Evolutionary conservation across 2,329 filamentous ascomycete species (phyloP).

Genomic region (Aspergillus tanneri): DNA sequence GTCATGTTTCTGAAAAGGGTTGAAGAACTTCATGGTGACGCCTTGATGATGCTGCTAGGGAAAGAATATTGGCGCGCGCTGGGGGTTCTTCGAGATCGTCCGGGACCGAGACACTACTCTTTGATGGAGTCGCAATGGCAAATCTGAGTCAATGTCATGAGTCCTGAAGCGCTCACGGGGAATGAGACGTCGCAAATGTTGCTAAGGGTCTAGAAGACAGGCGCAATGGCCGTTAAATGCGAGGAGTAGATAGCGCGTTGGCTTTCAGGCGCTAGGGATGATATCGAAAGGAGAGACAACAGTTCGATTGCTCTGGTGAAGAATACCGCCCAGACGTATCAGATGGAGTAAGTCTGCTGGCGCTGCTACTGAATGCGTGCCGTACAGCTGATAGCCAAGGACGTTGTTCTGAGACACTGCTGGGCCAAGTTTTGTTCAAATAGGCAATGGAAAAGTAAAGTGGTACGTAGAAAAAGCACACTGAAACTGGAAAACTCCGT

Average conservation of each 20-base stretch:
- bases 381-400: constrained; percentile 13
- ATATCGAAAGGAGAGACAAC: not conserved
- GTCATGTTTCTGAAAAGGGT: constrained; percentile 54
- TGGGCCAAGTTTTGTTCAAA: constrained; percentile 9
- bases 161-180: not conserved
- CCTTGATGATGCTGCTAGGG: constrained; percentile 16
- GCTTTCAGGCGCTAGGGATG: constrained; percentile 3
- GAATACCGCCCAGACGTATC: not conserved
- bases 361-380: constrained; percentile 11
- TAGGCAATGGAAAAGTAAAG: constrained; percentile 10
- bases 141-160: not conserved
- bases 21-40: constrained; percentile 38
- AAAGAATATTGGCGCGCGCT: constrained; percentile 11
- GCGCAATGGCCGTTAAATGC: constrained; percentile 9
- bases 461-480: constrained; percentile 15
- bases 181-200: not conserved
- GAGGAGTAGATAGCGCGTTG: not conserved
- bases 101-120: not conserved
- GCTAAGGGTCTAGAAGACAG: constrained; percentile 3
- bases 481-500: constrained; percentile 2
- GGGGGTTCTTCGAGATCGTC: constrained; percentile 1
- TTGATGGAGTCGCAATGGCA: not conserved
- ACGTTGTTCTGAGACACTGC: constrained; percentile 11
- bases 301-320: not conserved
- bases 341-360: not conserved